Evolutionary conservation across 805 yeast species (phyloP).

Genomic region (Cyberlindnera nakhonratchasimensis): DNA sequence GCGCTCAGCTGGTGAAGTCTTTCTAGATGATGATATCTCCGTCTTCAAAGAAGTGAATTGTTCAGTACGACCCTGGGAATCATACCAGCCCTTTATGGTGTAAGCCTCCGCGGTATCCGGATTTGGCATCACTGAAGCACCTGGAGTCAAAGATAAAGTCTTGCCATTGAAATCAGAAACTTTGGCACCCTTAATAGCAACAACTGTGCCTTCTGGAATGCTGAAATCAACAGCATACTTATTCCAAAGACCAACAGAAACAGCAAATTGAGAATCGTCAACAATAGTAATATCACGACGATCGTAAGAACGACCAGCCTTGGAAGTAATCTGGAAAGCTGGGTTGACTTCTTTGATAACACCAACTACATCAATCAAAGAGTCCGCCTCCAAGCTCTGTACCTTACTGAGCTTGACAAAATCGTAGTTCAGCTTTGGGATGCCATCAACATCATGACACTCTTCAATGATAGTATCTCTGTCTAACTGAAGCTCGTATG

Average conservation of each 20-base stretch:
- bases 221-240: slow-evolving; percentile 76
- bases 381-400: slow-evolving; percentile 63
- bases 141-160: slow-evolving; percentile 72
- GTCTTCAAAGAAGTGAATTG: slow-evolving; percentile 58
- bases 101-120: slow-evolving; percentile 91
- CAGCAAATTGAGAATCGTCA: slow-evolving; percentile 75
- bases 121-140: slow-evolving; percentile 70
- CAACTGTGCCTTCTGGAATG: slow-evolving; percentile 72
- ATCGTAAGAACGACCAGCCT: slow-evolving; percentile 88
- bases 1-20: slow-evolving; percentile 49
- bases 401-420: slow-evolving; percentile 68
- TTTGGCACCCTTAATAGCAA: slow-evolving; percentile 88
- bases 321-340: slow-evolving; percentile 74
- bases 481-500: slow-evolving; percentile 81
- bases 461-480: slow-evolving; percentile 74
- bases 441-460: slow-evolving; percentile 56
- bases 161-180: slow-evolving; percentile 88
- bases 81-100: slow-evolving; percentile 92
- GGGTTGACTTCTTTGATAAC: slow-evolving; percentile 76
- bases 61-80: slow-evolving; percentile 65
- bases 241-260: slow-evolving; percentile 88
- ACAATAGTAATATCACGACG: slow-evolving; percentile 87
- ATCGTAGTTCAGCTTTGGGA: slow-evolving; percentile 77
- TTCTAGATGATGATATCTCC: slow-evolving; percentile 39
- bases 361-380: slow-evolving; percentile 83